Base-by-base conservation (phyloP, 164 flowering plant genomes). In the Warburgia ugandensis region DNA sequence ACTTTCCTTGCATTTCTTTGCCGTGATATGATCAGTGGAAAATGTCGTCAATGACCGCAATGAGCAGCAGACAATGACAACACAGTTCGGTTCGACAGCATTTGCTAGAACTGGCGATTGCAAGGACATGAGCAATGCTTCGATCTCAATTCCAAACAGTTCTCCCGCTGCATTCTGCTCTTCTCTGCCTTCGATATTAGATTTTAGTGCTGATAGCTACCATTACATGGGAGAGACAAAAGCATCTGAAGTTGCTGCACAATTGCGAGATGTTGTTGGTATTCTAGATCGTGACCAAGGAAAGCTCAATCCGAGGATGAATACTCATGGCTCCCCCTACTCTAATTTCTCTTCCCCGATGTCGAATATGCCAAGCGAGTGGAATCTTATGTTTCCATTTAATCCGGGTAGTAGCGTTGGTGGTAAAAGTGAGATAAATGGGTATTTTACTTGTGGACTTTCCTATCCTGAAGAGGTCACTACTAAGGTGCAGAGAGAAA, bases 151-250 rank as follows among this genome's bases (percentile, higher is more conserved):
- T 19, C 4, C 4, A 2, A 29, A 55, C 28, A 21, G 12, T 9
- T 30, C 44, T 35, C 56, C 60, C 2, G 29, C 40, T 30, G 16
- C 49, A 41, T 47, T 54, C 20, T 35, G 39, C 33, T 36, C 66
- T 21, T n/a, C 55, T 23, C 60, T 47, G 31, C 29, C 56, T 20
- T 49, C 50, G 6, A 5, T 8, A 32, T 29, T 49, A 12, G 26
- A 55, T 23, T 43, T 33, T 19, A 14, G 29, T 35, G 36, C 29
- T 25, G 27, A 35, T 26, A 21, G 25, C 51, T 14, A 16, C 29
- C 30, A 20, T 17, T 20, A 23, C 19, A 16, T 11, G 30, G 26
- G 27, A n/a, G 42, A 26, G 6, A 14, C 1, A 22, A 12, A 29
- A 36, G 25, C 5, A 19, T 50, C 54, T 23, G 31, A 16, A 19